Conservation (phyloP, 2,329 filamentous ascomycete species). For the Monosporascus sp. region DNA sequence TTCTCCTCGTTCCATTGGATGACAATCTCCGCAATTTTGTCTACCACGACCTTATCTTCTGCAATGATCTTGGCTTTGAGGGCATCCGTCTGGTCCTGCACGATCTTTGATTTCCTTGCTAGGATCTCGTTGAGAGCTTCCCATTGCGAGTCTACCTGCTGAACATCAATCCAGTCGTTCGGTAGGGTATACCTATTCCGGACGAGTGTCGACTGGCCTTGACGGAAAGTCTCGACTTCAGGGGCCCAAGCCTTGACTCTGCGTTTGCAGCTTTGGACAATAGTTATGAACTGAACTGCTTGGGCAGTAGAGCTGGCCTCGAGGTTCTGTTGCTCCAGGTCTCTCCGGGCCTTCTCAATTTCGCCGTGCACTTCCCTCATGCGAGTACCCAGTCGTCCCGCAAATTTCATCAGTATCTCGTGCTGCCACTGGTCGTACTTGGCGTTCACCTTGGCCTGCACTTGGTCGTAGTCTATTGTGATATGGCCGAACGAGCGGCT, state of each 20-base stretch:
- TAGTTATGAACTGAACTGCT: slow-evolving; percentile 96
- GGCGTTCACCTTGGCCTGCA: slow-evolving; percentile 96
- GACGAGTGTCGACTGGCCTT: slow-evolving; percentile 87
- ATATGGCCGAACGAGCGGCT: slow-evolving; percentile 90
- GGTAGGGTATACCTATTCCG: slow-evolving; percentile 93
- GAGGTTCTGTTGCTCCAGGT: slow-evolving; percentile 85
- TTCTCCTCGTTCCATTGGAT: slow-evolving; percentile 93
- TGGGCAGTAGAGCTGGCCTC: slow-evolving; percentile 94
- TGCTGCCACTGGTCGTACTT: slow-evolving; percentile 99
- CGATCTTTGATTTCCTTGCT: slow-evolving; percentile 86
- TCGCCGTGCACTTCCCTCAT: slow-evolving; percentile 92
- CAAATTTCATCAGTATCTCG: slow-evolving; percentile 92
- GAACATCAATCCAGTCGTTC: slow-evolving; percentile 88
- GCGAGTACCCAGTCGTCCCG: slow-evolving; percentile 75
- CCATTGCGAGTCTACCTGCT: slow-evolving; percentile 97
- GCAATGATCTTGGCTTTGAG: slow-evolving; percentile 90
- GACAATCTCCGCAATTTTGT: slow-evolving; percentile 82
- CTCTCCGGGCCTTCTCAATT: slow-evolving; percentile 81
- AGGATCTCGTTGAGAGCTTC: slow-evolving; percentile 87
- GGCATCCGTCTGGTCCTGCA: slow-evolving; percentile 93
- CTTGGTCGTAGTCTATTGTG: slow-evolving; percentile 95
- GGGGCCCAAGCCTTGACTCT: slow-evolving; percentile 93
- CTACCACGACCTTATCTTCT: slow-evolving; percentile 84
- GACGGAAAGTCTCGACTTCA: slow-evolving; percentile 91
- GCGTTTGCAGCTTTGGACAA: slow-evolving; percentile 91